phyloP scores from a whole-genome alignment of 768 basidiomycete genomes.

The Mycena latifolia region DNA sequence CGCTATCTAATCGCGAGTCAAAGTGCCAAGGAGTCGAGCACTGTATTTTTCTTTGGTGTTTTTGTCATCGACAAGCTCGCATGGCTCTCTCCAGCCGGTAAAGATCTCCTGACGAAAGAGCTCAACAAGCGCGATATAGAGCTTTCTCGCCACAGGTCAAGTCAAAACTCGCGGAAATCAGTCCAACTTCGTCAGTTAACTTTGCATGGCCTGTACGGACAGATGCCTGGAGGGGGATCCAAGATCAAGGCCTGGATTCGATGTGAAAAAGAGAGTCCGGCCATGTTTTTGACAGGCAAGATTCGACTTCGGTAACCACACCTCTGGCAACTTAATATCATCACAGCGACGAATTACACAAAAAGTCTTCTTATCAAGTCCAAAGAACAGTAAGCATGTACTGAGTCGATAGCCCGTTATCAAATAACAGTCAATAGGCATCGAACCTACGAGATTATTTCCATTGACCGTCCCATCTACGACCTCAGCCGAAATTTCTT shows the following conservation, averaged over 20 bases:
- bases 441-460: conserved; percentile 58
- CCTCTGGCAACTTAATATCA: not conserved
- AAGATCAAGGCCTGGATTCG: conserved; percentile 56
- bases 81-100: conserved; percentile 65
- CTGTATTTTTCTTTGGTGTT: conserved; percentile 64
- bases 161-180: conserved; percentile 37
- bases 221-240: conserved; percentile 36
- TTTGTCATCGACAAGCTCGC: conserved; percentile 57
- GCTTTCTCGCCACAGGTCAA: not conserved
- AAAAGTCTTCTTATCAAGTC: conserved; percentile 29
- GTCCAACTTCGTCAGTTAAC: conserved; percentile 46
- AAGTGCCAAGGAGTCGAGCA: not conserved
- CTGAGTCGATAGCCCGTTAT: not conserved
- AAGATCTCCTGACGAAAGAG: conserved; percentile 55
- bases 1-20: not conserved
- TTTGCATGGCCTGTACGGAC: conserved; percentile 50
- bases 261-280: conserved; percentile 54
- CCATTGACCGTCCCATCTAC: conserved; percentile 60
- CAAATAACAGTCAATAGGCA: conserved; percentile 41
- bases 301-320: conserved; percentile 14
- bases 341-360: not conserved
- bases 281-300: conserved; percentile 55
- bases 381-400: conserved; percentile 7
- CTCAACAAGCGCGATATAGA: conserved; percentile 50
- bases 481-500: conserved; percentile 61